A percentile compares a stretch with the other conserved stretches of the same genome.
Conservation (phyloP, 2,329 filamentous ascomycete species). For the Trichothecium sympodiale region DNA sequence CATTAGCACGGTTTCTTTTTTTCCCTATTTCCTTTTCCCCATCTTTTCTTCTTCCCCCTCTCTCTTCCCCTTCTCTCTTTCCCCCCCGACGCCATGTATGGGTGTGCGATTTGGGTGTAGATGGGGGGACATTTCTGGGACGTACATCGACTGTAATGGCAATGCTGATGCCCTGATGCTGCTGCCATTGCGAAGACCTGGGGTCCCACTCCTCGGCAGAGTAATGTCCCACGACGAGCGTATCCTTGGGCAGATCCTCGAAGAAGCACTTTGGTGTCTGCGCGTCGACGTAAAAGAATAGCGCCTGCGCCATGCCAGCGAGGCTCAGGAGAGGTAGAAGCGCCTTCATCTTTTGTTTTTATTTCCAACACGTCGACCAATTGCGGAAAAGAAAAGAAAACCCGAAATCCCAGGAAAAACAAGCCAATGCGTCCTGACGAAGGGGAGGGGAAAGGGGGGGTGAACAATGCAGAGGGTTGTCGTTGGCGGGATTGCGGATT, state of each 20-base stretch:
- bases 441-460: background rate
- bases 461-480: too few species aligned
- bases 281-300: constrained; percentile 94
- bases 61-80: too few species aligned
- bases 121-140: constrained; percentile 7
- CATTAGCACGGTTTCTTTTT: too few species aligned
- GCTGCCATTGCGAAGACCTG: constrained; percentile 52
- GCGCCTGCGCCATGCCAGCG: constrained; percentile 57
- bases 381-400: too few species aligned
- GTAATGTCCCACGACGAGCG: constrained; percentile 89
- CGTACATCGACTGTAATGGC: constrained; percentile 80
- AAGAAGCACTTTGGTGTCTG: constrained; percentile 87
- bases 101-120: too few species aligned
- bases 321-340: constrained; percentile 58
- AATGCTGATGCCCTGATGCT: constrained; percentile 68
- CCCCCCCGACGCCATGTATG: too few species aligned
- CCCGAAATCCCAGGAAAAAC: too few species aligned
- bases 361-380: too few species aligned
- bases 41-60: too few species aligned
- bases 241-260: constrained; percentile 96
- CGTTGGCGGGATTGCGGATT: too few species aligned
- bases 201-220: constrained; percentile 76
- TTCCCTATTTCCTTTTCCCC: too few species aligned
- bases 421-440: background rate
- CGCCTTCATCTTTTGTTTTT: constrained; percentile 49